Base-by-base conservation (phyloP, 805 yeast species). In the Wickerhamomyces chaumierensis region DNA sequence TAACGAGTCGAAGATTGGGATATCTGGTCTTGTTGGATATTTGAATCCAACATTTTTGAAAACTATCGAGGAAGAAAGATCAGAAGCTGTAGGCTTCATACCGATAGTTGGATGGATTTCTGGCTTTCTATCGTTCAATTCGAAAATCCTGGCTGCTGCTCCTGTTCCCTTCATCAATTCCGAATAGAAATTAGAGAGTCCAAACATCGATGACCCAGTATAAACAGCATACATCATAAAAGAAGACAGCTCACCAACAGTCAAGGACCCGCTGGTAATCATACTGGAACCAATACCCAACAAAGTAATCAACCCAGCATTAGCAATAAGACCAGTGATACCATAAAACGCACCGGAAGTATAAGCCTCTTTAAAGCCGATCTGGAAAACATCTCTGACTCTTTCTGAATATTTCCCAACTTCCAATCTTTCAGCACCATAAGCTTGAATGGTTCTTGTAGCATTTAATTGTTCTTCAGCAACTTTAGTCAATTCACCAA, bases 141-240 rank as follows among this genome's bases (percentile, higher is more conserved):
- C 97, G 63, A 90, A 88, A 19, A 90, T 73, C 42, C 97, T 68
- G 37, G 87, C 80, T 0, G 96, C 92, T 0, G 97, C 96, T 37
- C 97, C 97, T 7, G 88, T 83, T 40, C 96, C 97, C 62, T 90
- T 90, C 96, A 90, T 90, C 42, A 90, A 64, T 57, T 90, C 97
- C 2, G 94, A 78, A 55, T 88, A 90, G 56, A 90, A 90, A 51
- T 82, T 83, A 0, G 95, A 90, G 16, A 90, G 57, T 0, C 96
- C 95, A 58, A 83, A 82, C 50, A 88, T 83, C 8, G 96, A 85
- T n/a, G 86, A 69, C 1, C 96, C 97, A 2, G 95, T 82, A 58
- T 84, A 90, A 1, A 85, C 85, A 0, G 96, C 92, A 61, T 90
- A 90, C 92, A 90, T 82, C 78, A 88, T 80, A 58, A 87, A 90